Conservation (phyloP, 768 basidiomycete species). For the Suillus paluster region DNA sequence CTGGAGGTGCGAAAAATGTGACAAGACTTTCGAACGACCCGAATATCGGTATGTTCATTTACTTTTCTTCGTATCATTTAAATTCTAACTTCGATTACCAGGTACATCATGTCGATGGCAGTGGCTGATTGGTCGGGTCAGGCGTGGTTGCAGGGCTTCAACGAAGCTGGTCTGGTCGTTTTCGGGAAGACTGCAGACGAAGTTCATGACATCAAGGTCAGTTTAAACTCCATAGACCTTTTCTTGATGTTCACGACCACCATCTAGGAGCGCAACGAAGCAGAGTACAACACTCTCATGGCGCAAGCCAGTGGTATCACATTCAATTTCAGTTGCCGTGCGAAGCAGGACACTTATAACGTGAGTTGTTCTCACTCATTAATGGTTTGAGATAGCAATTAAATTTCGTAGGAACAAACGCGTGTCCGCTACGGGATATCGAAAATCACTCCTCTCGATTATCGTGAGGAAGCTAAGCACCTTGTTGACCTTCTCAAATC, state of each 20-base stretch:
- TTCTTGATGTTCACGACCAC: not conserved
- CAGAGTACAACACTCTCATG: slow-evolving; percentile 60
- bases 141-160: slow-evolving; percentile 94
- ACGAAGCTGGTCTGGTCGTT: slow-evolving; percentile 81
- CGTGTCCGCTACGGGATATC: slow-evolving; percentile 86
- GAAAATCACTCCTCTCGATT: slow-evolving; percentile 67
- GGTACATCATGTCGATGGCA: slow-evolving; percentile 84
- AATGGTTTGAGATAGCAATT: not conserved
- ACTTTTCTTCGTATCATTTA: not conserved
- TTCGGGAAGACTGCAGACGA: slow-evolving; percentile 84
- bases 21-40: slow-evolving; percentile 68
- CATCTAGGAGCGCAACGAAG: slow-evolving; percentile 61
- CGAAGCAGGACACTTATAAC: slow-evolving; percentile 85
- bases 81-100: slow-evolving; percentile 29
- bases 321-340: slow-evolving; percentile 85
- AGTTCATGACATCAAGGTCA: slow-evolving; percentile 72
- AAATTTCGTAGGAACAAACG: slow-evolving; percentile 63
- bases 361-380: slow-evolving; percentile 47
- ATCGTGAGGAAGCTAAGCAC: slow-evolving; percentile 62
- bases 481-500: slow-evolving; percentile 65
- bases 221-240: not conserved
- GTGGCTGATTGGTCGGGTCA: slow-evolving; percentile 91
- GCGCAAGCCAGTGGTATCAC: slow-evolving; percentile 67
- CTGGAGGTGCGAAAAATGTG: slow-evolving; percentile 97
- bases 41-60: slow-evolving; percentile 70